Base-by-base conservation (phyloP, 2,329 filamentous ascomycete genomes). In the Claviceps purpurea region DNA sequence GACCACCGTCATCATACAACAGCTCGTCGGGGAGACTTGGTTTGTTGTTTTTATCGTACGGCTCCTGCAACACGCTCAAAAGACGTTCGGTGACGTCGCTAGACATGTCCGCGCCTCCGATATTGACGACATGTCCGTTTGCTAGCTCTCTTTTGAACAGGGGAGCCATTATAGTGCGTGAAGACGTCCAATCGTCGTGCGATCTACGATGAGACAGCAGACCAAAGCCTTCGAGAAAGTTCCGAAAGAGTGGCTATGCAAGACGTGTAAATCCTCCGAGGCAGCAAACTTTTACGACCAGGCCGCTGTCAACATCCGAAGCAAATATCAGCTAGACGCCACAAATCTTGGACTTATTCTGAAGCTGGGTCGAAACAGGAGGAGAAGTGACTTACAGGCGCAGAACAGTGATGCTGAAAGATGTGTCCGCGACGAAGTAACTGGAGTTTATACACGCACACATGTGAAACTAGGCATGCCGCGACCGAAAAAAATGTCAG, bases 11-110 rank as follows among this genome's bases (percentile, higher is more conserved):
- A 53, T 68, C 61, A 54, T 71, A 71, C 46, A 71, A 59, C 41
- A 70, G 58, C 57, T 71, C 69, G 48, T 71, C 69, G 1, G 69
- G 69, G 34, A 71, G 60, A 1, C 60, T 62, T 16, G 62, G 60
- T 52, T 62, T 62, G 13, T 54, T 56, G 6, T 52, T 51, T 2
- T 56, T 51, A 20, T 62, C 56, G 51, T 61, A 61, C 3, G 57
- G 50, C 16, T 57, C 50, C 34, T 51, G 56, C 16, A 70, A 60
- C 10, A 58, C 56, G 3, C 59, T 52, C 14, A 57, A 54, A 30
- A 70, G 56, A 26, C 61, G 58, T 34, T 62, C 51, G 37, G 55
- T 56, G 30, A 70, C 56, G 22, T 60, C 52, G 40, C 56, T 54
- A 42, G 59, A 55, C 64, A 71, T 62, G 18, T 52, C 52, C 52